phyloP scores from a whole-genome alignment of 306 rosid genomes.

The Sindora glabra region DNA sequence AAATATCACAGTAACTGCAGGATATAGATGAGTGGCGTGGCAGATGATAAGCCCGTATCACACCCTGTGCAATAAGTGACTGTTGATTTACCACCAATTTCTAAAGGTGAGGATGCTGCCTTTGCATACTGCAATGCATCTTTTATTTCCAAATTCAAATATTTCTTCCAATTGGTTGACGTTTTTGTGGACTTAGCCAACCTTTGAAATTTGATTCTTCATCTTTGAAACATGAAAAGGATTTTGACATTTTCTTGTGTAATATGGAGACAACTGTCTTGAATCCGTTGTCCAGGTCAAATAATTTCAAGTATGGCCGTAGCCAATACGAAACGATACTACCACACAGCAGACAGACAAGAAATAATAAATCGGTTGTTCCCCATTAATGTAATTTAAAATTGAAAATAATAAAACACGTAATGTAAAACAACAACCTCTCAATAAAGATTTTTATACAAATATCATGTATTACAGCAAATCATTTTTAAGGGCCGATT shows the following conservation, averaged over 20 bases:
- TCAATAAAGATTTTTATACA: too few relatives aligned
- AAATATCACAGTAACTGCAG: too few relatives aligned
- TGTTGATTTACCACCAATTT: too few relatives aligned
- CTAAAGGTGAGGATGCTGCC: too few relatives aligned
- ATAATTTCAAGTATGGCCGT: not conserved
- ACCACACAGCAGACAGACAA: slow-evolving; percentile 38
- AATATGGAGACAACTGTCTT: not conserved
- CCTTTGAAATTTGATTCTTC: not conserved
- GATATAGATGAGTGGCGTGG: too few relatives aligned
- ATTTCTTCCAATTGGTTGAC: too few relatives aligned
- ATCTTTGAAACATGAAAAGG: not conserved
- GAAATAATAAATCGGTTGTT: not conserved
- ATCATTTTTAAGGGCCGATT: too few relatives aligned
- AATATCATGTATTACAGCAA: too few relatives aligned
- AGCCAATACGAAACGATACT: slow-evolving; percentile 39
- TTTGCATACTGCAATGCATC: too few relatives aligned
- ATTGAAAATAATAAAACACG: slow-evolving; percentile 6
- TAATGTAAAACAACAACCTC: too few relatives aligned
- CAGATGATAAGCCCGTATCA: too few relatives aligned
- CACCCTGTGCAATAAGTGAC: too few relatives aligned
- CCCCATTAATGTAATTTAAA: not conserved
- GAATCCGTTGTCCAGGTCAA: slow-evolving; percentile 24
- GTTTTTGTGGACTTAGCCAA: not conserved
- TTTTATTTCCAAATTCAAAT: not conserved
- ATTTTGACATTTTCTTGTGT: not conserved